Percentiles rank a stretch among this genome's conserved stretches.
These are phyloP conservation scores for Oryza rufipogon DNA, from an alignment of 176 grass and related monocot species.

Conservation along the genomic window DNA sequence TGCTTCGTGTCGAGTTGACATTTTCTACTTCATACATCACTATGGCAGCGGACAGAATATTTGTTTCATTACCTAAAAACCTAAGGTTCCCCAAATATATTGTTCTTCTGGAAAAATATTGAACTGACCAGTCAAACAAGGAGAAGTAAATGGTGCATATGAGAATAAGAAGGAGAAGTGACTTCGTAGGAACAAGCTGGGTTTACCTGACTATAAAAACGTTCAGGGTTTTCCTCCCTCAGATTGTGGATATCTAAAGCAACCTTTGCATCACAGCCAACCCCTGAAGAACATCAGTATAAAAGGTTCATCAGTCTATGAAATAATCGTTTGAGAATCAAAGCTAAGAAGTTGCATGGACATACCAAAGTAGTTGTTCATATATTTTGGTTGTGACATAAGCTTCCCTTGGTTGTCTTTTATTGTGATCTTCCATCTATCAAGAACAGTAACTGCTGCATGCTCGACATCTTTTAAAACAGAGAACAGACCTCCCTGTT, in stretches of 20 bases:
- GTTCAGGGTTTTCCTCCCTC: conserved; percentile 96
- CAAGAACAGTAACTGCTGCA: conserved; percentile 73
- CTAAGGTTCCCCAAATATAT: conserved; percentile 4
- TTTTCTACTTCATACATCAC: not conserved
- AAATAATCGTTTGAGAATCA: conserved; percentile 1
- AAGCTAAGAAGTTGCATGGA: conserved; percentile 30
- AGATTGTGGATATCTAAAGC: conserved; percentile 94
- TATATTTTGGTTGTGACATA: conserved; percentile 57
- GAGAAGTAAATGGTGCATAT: no score
- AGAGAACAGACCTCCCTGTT: conserved; percentile 63
- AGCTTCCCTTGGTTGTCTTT: conserved; percentile 57
- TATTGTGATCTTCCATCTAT: conserved; percentile 75
- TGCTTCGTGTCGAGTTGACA: not conserved
- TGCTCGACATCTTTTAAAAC: conserved; percentile 71
- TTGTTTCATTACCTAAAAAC: not conserved
- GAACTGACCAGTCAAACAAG: not conserved
- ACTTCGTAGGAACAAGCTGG: not conserved
- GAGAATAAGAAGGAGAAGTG: not conserved
- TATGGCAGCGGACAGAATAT: not conserved
- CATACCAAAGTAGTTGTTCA: conserved; percentile 90
- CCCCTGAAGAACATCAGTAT: conserved; percentile 54
- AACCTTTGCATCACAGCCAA: conserved; percentile 99
- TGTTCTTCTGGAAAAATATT: not conserved
- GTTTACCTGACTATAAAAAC: conserved; percentile 89
- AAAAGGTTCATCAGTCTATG: conserved; percentile 16